Conservation (phyloP, 768 basidiomycete species). For the Epithele typhae region DNA sequence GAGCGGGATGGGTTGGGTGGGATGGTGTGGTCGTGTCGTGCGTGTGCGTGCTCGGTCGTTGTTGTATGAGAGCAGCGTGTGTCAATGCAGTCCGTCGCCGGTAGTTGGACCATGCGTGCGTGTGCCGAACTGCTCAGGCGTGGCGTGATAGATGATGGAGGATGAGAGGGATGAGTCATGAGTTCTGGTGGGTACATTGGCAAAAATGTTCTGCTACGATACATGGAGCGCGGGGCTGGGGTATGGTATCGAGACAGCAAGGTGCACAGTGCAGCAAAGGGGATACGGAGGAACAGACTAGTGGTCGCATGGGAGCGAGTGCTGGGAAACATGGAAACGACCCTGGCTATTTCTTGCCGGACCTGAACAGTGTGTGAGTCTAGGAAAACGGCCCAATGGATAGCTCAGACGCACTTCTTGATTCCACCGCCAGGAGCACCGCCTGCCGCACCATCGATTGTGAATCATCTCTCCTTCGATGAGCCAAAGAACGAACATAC, state of each 20-base stretch:
- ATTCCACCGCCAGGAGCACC: constrained; percentile 73
- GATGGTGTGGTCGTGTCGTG: neutral
- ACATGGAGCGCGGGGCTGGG: neutral
- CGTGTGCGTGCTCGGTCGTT: constrained; percentile 1
- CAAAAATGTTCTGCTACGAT: neutral
- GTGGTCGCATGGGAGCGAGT: no score
- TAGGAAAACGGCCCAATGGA: neutral
- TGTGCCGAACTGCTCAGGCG: no score
- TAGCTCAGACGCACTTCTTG: constrained; percentile 59
- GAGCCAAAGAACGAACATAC: constrained; percentile 30
- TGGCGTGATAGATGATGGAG: no score
- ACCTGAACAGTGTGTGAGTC: constrained; percentile 35
- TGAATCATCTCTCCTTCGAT: neutral
- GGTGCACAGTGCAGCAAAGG: no score
- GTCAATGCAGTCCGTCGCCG: no score
- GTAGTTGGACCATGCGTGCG: no score
- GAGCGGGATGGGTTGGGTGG: neutral
- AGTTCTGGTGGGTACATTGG: constrained; percentile 1
- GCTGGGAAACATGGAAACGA: no score
- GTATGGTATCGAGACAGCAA: no score
- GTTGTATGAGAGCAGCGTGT: no score
- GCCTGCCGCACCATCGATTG: constrained; percentile 34
- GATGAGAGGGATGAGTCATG: no score
- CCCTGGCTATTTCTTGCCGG: constrained; percentile 72
- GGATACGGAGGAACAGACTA: no score